Conservation (phyloP, 1,284 basidiomycete genomes). For the Ustilago cynodontis region DNA sequence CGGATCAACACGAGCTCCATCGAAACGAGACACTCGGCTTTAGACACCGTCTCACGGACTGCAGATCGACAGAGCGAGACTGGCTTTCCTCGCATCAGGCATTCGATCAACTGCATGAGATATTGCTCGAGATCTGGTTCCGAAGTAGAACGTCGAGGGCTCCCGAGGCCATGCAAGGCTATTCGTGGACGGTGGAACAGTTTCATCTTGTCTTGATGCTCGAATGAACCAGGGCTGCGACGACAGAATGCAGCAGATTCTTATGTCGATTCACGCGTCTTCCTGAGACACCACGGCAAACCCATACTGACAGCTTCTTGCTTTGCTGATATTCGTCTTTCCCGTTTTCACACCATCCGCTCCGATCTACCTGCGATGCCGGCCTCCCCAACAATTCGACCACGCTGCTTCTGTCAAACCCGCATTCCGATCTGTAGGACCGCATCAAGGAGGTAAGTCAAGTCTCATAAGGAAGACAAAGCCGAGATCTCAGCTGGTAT, state of each 20-base stretch:
- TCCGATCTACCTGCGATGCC: background rate
- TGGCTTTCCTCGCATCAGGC: too few relatives aligned
- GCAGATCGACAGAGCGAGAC: too few relatives aligned
- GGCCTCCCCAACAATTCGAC: background rate
- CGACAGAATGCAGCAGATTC: background rate
- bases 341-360: background rate
- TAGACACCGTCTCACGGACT: too few relatives aligned
- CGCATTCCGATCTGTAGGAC: conserved; percentile 69
- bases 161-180: background rate
- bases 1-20: background rate
- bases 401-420: background rate
- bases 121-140: background rate
- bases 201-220: background rate
- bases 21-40: background rate
- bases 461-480: too few relatives aligned
- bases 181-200: background rate
- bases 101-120: too few relatives aligned
- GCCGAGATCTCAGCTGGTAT: background rate
- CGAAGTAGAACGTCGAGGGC: background rate
- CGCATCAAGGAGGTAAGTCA: conserved; percentile 74
- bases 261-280: background rate
- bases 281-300: background rate
- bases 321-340: background rate
- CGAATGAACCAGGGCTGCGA: background rate
- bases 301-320: background rate